Conservation (phyloP, 1,284 basidiomycete genomes). For the Veloboletus limbatus region DNA sequence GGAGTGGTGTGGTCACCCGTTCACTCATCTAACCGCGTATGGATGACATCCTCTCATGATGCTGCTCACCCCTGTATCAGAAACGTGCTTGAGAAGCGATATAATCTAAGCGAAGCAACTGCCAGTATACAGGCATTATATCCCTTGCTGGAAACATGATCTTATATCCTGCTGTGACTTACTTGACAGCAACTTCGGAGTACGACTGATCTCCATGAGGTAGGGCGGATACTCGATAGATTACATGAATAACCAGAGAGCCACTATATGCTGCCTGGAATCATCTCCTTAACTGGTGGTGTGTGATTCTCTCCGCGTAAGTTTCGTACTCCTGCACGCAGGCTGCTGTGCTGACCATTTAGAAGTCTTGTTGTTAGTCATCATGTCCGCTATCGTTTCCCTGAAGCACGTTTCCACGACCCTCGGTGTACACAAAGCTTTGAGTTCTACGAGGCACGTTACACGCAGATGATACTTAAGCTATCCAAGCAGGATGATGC, state of each 20-base stretch:
- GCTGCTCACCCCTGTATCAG: conserved; percentile 36
- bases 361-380: conserved; percentile 66
- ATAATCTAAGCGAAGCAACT: conserved; percentile 54
- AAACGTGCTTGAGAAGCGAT: conserved; percentile 73
- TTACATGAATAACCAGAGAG: conserved; percentile 50
- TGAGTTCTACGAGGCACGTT: conserved; percentile 35
- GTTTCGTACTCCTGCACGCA: conserved; percentile 24
- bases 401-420: conserved; percentile 74
- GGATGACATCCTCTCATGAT: conserved; percentile 22
- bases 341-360: conserved; percentile 5
- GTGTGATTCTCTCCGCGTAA: conserved; percentile 71
- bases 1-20: conserved; percentile 79
- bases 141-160: conserved; percentile 73
- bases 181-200: conserved; percentile 1
- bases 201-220: conserved; percentile 4
- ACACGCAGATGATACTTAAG: conserved; percentile 5
- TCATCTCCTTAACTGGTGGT: conserved; percentile 62
- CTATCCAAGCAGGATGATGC: conserved; percentile 19
- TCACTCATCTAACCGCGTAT: conserved; percentile 73
- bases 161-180: conserved; percentile 63
- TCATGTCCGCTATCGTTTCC: conserved; percentile 72
- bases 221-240: conserved; percentile 66
- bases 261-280: conserved; percentile 61
- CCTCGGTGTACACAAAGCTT: conserved; percentile 76
- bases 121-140: conserved; percentile 69